Evolutionary conservation across 192 early-diverging fungal species (phyloP).

Genomic region (Coemansia sp.): DNA sequence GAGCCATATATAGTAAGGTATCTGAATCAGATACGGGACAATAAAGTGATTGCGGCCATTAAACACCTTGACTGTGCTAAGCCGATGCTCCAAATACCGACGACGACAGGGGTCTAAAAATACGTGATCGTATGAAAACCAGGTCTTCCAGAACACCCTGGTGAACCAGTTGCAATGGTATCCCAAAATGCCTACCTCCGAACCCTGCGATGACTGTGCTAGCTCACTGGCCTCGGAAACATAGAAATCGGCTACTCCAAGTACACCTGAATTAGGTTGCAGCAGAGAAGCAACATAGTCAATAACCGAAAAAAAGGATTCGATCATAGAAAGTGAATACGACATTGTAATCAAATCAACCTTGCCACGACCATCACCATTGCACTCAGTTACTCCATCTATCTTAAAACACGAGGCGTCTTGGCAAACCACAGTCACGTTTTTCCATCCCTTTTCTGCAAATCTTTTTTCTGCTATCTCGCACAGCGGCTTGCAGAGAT

Average conservation of each 20-base stretch:
- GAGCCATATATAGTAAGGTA: slow-evolving; percentile 87
- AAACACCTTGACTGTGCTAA: slow-evolving; percentile 71
- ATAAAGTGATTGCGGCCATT: slow-evolving; percentile 74
- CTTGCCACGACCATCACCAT: slow-evolving; percentile 48
- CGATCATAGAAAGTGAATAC: slow-evolving; percentile 89
- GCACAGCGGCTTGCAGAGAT: slow-evolving; percentile 79
- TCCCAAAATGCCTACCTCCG: slow-evolving; percentile 52
- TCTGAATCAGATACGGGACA: slow-evolving; percentile 65
- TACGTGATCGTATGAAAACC: slow-evolving; percentile 85
- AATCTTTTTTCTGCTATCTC: slow-evolving; percentile 73
- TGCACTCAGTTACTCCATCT: slow-evolving; percentile 55
- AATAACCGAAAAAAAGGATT: slow-evolving; percentile 64
- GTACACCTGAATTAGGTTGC: slow-evolving; percentile 58
- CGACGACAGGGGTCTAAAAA: slow-evolving; percentile 73
- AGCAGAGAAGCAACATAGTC: slow-evolving; percentile 65
- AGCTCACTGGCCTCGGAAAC: slow-evolving; percentile 45
- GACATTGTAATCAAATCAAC: slow-evolving; percentile 81
- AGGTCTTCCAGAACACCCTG: slow-evolving; percentile 82
- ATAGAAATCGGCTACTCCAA: slow-evolving; percentile 82
- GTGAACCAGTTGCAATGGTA: slow-evolving; percentile 76
- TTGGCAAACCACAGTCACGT: slow-evolving; percentile 75
- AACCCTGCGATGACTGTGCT: slow-evolving; percentile 20
- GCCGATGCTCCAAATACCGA: slow-evolving; percentile 80
- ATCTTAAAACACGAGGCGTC: slow-evolving; percentile 71
- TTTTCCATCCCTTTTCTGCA: slow-evolving; percentile 71